A percentile compares a stretch with the other conserved stretches of the same genome.
Conservation (phyloP, 768 basidiomycete species). For the Mrakia gelida region DNA sequence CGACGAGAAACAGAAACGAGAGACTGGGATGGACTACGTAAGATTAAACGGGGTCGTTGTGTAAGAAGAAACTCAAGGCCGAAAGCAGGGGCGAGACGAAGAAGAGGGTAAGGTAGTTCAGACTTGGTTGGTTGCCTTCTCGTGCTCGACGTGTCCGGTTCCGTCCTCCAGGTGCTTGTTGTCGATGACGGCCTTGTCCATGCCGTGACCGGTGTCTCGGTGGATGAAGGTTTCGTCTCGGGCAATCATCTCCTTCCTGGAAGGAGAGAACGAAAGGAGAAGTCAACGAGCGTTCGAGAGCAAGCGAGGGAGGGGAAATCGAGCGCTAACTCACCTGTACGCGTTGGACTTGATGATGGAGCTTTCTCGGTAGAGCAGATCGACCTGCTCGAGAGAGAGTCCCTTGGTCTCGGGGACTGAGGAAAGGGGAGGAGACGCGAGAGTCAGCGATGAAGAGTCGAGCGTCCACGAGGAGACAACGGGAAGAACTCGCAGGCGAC, state of each 20-base stretch:
- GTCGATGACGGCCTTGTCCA: background rate
- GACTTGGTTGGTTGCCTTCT: background rate
- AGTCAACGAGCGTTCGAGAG: too few species aligned
- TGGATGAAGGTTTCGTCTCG: slow-evolving; percentile 29
- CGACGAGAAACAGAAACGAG: too few species aligned
- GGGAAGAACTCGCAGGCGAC: background rate
- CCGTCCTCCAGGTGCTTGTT: background rate
- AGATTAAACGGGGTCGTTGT: background rate
- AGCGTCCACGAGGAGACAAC: background rate
- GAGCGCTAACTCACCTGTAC: background rate
- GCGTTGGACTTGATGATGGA: slow-evolving; percentile 29
- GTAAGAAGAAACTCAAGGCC: background rate
- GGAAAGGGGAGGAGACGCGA: background rate
- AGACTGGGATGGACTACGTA: background rate
- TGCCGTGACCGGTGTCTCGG: slow-evolving; percentile 5
- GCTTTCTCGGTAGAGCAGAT: slow-evolving; percentile 34
- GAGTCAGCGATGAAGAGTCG: background rate
- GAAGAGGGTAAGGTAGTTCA: background rate
- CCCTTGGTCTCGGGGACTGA: slow-evolving; percentile 50
- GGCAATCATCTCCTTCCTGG: slow-evolving; percentile 23
- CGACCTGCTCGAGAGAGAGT: slow-evolving; percentile 35
- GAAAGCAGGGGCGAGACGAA: background rate
- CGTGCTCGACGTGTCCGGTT: slow-evolving; percentile 15
- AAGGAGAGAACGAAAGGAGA: too few species aligned
- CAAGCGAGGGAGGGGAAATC: too few species aligned